Percentiles rank a stretch among this genome's conserved stretches.
Conservation (phyloP, 164 flowering plant species). For the Litsea cubeba region DNA sequence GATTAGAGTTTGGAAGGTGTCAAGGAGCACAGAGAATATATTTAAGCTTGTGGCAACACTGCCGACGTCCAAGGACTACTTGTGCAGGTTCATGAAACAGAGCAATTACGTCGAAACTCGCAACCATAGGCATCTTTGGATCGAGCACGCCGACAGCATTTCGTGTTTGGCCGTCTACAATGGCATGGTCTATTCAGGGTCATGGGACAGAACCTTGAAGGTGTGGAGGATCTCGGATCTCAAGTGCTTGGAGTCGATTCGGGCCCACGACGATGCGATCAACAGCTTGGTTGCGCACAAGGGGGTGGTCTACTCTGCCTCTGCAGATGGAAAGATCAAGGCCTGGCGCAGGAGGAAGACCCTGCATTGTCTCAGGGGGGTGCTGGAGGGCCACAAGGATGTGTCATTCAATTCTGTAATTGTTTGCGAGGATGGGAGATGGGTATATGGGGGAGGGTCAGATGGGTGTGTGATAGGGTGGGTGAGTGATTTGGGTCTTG, state of each 20-base stretch:
- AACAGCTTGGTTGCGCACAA: slow-evolving; percentile 53
- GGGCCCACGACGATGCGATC: slow-evolving; percentile 92
- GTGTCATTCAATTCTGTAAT: slow-evolving; percentile 69
- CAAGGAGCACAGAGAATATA: slow-evolving; percentile 66
- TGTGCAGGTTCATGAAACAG: slow-evolving; percentile 85
- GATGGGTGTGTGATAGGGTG: slow-evolving; percentile 88
- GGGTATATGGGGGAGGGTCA: slow-evolving; percentile 74
- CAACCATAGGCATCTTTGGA: slow-evolving; percentile 73
- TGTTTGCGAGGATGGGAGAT: slow-evolving; percentile 54
- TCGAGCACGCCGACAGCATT: slow-evolving; percentile 93
- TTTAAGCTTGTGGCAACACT: slow-evolving; percentile 65
- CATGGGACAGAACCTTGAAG: slow-evolving; percentile 93
- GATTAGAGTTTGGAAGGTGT: slow-evolving; percentile 89
- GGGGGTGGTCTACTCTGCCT: slow-evolving; percentile 70
- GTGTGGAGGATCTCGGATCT: slow-evolving; percentile 90
- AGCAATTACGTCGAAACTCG: slow-evolving; percentile 84
- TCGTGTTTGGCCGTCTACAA: slow-evolving; percentile 65
- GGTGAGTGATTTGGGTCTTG: slow-evolving; percentile 34
- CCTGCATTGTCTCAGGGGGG: slow-evolving; percentile 44
- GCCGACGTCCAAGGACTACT: slow-evolving; percentile 81
- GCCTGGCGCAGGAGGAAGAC: slow-evolving; percentile 51
- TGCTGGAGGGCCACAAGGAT: slow-evolving; percentile 73
- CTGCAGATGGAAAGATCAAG: slow-evolving; percentile 91
- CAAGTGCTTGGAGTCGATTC: slow-evolving; percentile 82
- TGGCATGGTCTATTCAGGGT: slow-evolving; percentile 86